Evolutionary conservation across 768 basidiomycete species (phyloP).

Genomic region (Vararia minispora): DNA sequence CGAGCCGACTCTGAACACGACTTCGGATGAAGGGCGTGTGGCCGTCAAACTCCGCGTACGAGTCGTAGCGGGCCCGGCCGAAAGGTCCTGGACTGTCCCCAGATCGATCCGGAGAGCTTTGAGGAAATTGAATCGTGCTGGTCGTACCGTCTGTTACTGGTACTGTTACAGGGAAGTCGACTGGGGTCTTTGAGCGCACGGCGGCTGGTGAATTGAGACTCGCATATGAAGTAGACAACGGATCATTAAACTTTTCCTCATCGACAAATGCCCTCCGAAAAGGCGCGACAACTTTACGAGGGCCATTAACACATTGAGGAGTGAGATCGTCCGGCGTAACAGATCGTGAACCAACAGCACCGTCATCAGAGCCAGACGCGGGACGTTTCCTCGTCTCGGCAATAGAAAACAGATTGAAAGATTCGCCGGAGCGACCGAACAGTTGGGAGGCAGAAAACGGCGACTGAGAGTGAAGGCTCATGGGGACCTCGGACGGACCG

Average conservation of each 20-base stretch:
- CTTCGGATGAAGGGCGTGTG: conserved; percentile 76
- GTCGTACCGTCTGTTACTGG: conserved; percentile 43
- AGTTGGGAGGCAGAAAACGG: conserved; percentile 84
- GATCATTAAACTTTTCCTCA: conserved; percentile 55
- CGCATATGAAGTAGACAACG: conserved; percentile 29
- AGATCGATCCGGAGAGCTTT: conserved; percentile 60
- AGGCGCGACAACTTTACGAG: conserved; percentile 49
- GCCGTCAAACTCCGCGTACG: conserved; percentile 62
- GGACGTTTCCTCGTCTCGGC: conserved; percentile 61
- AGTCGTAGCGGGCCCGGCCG: conserved; percentile 53
- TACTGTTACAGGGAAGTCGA: conserved; percentile 45
- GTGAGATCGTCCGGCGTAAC: conserved; percentile 36
- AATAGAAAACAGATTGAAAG: conserved; percentile 74
- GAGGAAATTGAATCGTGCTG: conserved; percentile 75
- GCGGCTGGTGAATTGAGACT: conserved; percentile 32
- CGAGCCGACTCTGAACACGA: conserved; percentile 66
- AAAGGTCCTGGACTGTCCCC: conserved; percentile 36
- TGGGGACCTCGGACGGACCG: conserved; percentile 31
- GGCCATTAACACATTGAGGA: conserved; percentile 31
- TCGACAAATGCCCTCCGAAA: conserved; percentile 68
- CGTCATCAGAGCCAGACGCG: conserved; percentile 42
- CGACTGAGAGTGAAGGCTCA: conserved; percentile 55
- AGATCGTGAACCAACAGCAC: conserved; percentile 38
- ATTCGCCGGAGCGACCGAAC: conserved; percentile 67
- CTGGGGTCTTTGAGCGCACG: conserved; percentile 36